These are phyloP conservation scores for Nicotiana noctiflora DNA, from an alignment of 257 asterid species.

Conservation along the genomic window DNA sequence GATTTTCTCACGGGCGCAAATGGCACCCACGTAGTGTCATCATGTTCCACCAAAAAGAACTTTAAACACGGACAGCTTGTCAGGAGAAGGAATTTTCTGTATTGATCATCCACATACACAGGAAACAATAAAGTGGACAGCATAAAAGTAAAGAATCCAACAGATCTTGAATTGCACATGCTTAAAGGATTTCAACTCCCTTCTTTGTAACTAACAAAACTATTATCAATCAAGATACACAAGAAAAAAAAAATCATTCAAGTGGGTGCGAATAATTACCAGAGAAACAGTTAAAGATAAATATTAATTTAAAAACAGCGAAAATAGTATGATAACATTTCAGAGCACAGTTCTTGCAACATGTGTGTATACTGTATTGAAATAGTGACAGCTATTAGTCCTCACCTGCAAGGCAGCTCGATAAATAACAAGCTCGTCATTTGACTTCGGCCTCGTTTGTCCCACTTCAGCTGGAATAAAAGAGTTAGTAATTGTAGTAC, in stretches of 20 bases:
- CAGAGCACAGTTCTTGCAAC: not conserved
- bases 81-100: not conserved
- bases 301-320: not conserved
- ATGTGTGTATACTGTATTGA: not conserved
- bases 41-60: not conserved
- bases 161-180: not conserved
- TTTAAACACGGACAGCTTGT: not conserved
- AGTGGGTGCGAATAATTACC: not conserved
- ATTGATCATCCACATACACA: slow-evolving; percentile 1
- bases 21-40: not conserved
- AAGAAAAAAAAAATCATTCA: not conserved
- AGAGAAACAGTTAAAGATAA: not conserved
- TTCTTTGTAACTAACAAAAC: not conserved
- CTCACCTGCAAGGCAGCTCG: slow-evolving; percentile 78
- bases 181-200: not conserved
- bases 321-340: not conserved
- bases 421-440: slow-evolving; percentile 55
- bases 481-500: slow-evolving; percentile 30
- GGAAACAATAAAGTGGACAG: not conserved
- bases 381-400: not conserved
- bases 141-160: not conserved
- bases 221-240: not conserved
- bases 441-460: slow-evolving; percentile 42
- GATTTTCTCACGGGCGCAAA: not conserved
- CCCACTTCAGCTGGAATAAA: slow-evolving; percentile 27